Conservation (phyloP, 2,329 filamentous ascomycete species). For the Lasiodiplodia gonubiensis region DNA sequence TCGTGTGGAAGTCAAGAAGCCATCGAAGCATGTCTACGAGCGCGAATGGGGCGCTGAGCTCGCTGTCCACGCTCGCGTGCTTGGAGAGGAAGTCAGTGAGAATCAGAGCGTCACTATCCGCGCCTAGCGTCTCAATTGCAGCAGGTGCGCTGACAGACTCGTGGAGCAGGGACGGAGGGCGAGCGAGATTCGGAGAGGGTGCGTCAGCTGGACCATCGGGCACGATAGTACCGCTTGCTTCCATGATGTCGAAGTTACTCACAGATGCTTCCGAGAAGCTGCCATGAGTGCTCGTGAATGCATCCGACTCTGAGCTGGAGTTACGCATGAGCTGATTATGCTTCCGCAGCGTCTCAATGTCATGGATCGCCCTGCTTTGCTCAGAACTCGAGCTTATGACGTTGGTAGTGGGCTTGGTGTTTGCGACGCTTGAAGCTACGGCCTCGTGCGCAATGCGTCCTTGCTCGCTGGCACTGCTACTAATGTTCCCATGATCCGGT, state of each 20-base stretch:
- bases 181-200: slow-evolving; percentile 21
- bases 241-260: slow-evolving; percentile 44
- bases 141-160: slow-evolving; percentile 11
- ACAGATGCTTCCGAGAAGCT: slow-evolving; percentile 38
- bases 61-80: slow-evolving; percentile 41
- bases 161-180: slow-evolving; percentile 3
- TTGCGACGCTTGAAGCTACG: slow-evolving; percentile 21
- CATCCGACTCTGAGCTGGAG: slow-evolving; percentile 48
- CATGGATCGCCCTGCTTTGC: slow-evolving; percentile 38
- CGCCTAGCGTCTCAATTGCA: slow-evolving; percentile 35
- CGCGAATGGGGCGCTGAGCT: slow-evolving; percentile 45
- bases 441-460: slow-evolving; percentile 20
- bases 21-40: slow-evolving; percentile 50
- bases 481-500: slow-evolving; percentile 24
- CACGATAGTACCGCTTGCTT: slow-evolving; percentile 50
- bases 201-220: slow-evolving; percentile 36
- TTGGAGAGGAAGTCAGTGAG: slow-evolving; percentile 45
- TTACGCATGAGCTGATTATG: slow-evolving; percentile 50
- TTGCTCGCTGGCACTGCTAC: slow-evolving; percentile 22
- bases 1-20: slow-evolving; percentile 50
- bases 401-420: slow-evolving; percentile 13
- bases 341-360: slow-evolving; percentile 46
- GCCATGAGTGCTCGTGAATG: slow-evolving; percentile 42
- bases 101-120: slow-evolving; percentile 37
- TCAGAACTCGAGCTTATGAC: slow-evolving; percentile 23